phyloP scores from a whole-genome alignment of 2,329 filamentous ascomycete genomes.

The Fusarium chlamydosporum region DNA sequence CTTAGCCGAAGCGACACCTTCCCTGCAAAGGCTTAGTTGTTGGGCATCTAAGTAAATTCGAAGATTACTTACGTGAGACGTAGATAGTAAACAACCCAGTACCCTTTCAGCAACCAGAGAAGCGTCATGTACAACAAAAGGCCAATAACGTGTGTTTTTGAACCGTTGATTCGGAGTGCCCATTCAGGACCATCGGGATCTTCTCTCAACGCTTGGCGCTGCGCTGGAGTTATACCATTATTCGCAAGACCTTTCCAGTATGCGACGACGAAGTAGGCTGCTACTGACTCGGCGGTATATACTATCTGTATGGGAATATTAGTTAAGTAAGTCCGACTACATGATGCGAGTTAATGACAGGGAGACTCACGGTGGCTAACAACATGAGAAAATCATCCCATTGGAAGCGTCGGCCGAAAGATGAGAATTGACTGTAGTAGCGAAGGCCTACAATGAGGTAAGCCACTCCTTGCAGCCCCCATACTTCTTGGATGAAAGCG shows the following conservation, averaged over 20 bases:
- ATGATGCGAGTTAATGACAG: too few species aligned
- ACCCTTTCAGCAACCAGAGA: background rate
- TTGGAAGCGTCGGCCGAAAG: background rate
- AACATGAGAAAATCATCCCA: conserved; percentile 5
- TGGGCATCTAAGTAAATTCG: too few species aligned
- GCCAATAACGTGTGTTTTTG: conserved; percentile 1
- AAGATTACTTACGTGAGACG: background rate
- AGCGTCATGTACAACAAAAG: conserved; percentile 3
- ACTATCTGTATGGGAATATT: background rate
- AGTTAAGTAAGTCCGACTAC: too few species aligned
- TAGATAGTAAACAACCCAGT: conserved; percentile 6
- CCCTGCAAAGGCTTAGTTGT: background rate
- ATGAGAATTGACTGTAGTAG: conserved; percentile 1
- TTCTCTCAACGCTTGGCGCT: background rate
- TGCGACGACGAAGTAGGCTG: conserved; percentile 5
- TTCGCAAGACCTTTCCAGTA: background rate
- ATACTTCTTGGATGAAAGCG: conserved; percentile 5
- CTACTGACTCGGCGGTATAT: background rate
- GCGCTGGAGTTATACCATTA: background rate
- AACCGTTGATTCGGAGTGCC: background rate
- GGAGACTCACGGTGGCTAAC: background rate
- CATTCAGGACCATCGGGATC: background rate
- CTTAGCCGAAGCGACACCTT: background rate
- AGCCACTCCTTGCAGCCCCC: background rate
- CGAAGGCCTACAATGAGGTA: background rate